Base-by-base conservation (phyloP, 805 yeast genomes). In the Candida maris region DNA sequence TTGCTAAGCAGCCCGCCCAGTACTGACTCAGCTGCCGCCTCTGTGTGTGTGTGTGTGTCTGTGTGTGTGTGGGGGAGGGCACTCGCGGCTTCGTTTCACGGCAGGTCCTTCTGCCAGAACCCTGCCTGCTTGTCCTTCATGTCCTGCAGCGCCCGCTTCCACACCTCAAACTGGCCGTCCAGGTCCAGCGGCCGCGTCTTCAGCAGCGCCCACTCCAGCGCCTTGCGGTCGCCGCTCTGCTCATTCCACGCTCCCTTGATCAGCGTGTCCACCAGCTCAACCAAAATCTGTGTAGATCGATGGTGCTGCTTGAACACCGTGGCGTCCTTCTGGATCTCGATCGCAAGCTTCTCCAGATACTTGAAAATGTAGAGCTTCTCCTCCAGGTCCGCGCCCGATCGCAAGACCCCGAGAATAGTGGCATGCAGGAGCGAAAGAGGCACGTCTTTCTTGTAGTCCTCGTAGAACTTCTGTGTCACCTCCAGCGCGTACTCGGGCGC, bases 361-460 rank as follows among this genome's bases (percentile, higher is more conserved):
- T 47, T 51, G 37, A 41, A 44, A 4, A 33, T 22, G 27, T 44
- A 33, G 8, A 55, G 29, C 30, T 56, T 56, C 6, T 45, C 49
- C 2, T 30, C 38, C 27, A 49, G 42, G 4, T 21, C 27, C 14
- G 42, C 6, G 1, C 34, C 25, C 9, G 49, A 38, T 5, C 40
- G 26, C 14, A 56, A 36, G 3, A 54, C 18, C 10, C 57, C 57
- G 16, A 56, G 34, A 47, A 53, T 45, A 8, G 44, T 35, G n/a
- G 54, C 51, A 27, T 57, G 59, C 3, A 56, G 33, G 21, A 57
- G 31, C 2, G 35, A 19, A 3, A 47, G 18, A 17, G 63, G 63
- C 10, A 56, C 39, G 18, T 48, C 47, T 8, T 41, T 37, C 3
- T 40, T 32, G 35, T 53, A 58, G 32, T 55, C 56, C 4, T 14